A percentile compares a stretch with the other conserved stretches of the same genome.
These are phyloP conservation scores for Glomus cerebriforme DNA, from an alignment of 192 early-diverging fungal genomes.

Conservation along the genomic window DNA sequence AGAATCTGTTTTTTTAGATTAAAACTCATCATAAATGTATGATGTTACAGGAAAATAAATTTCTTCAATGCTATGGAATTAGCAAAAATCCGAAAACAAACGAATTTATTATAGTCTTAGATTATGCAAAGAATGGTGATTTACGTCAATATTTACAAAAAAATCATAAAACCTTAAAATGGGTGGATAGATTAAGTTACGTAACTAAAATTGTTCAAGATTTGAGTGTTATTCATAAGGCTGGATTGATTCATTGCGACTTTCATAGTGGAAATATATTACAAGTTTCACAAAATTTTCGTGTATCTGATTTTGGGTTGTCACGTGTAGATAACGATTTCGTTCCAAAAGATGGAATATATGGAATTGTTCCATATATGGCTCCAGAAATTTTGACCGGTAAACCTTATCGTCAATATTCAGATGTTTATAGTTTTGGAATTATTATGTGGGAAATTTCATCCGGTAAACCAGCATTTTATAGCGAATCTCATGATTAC, in stretches of 20 bases:
- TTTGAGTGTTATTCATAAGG: background rate
- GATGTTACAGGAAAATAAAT: constrained; percentile 5
- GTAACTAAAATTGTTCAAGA: background rate
- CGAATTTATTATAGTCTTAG: background rate
- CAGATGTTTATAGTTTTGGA: constrained; percentile 45
- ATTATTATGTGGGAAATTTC: constrained; percentile 51
- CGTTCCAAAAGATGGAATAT: background rate
- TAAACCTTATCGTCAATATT: constrained; percentile 15
- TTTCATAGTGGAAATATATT: constrained; percentile 10
- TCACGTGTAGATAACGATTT: constrained; percentile 28
- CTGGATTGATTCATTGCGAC: background rate
- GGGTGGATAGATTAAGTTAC: background rate
- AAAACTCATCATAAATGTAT: constrained; percentile 15
- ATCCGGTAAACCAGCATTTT: constrained; percentile 39
- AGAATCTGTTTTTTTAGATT: background rate
- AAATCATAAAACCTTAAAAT: constrained; percentile 8
- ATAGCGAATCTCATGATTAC: background rate
- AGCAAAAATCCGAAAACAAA: background rate
- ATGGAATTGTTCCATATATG: background rate
- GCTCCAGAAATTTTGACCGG: background rate
- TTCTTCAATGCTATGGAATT: constrained; percentile 15
- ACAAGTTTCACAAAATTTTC: background rate
- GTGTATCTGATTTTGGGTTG: constrained; percentile 42
- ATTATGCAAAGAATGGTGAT: background rate
- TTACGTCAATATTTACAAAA: background rate